Evolutionary conservation across 805 yeast genomes (phyloP).

Genomic region (Cyberlindnera petersonii): DNA sequence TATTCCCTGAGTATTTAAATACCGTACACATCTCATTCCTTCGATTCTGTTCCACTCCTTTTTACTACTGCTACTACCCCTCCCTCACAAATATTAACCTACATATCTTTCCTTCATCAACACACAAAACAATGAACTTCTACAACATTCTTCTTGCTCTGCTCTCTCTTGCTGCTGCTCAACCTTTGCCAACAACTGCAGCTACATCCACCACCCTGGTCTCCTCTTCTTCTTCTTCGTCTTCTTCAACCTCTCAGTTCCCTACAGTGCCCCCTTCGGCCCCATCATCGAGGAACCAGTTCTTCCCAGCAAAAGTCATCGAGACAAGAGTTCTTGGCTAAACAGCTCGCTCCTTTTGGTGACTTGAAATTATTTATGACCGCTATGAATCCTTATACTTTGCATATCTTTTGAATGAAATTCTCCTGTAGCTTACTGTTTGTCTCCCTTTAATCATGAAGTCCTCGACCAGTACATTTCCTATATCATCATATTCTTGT

Average conservation of each 20-base stretch:
- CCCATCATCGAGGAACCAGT: slow-evolving; percentile 12
- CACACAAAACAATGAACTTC: slow-evolving; percentile 2
- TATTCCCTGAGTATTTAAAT: no score
- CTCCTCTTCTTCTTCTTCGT: background rate
- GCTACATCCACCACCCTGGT: background rate
- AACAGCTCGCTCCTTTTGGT: background rate
- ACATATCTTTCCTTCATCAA: background rate
- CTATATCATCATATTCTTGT: no score
- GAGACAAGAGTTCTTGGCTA: slow-evolving; percentile 15
- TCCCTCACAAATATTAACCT: background rate
- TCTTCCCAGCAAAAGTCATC: slow-evolving; percentile 17
- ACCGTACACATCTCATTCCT: no score
- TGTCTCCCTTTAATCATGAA: no score
- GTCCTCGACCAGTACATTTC: no score
- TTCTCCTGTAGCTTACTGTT: no score
- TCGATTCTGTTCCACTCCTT: background rate
- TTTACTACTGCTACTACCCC: background rate
- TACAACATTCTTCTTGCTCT: slow-evolving; percentile 1
- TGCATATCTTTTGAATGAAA: background rate
- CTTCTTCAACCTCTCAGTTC: slow-evolving; percentile 2
- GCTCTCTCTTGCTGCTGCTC: slow-evolving; percentile 1
- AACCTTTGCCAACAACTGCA: slow-evolving; percentile 4
- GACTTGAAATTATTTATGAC: no score
- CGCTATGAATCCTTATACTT: no score
- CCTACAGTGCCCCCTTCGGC: slow-evolving; percentile 10